Percentiles rank a stretch among this genome's conserved stretches.
These are phyloP conservation scores for Ceratocystiopsis minuta DNA, from an alignment of 2,329 filamentous ascomycete species.

Conservation along the genomic window DNA sequence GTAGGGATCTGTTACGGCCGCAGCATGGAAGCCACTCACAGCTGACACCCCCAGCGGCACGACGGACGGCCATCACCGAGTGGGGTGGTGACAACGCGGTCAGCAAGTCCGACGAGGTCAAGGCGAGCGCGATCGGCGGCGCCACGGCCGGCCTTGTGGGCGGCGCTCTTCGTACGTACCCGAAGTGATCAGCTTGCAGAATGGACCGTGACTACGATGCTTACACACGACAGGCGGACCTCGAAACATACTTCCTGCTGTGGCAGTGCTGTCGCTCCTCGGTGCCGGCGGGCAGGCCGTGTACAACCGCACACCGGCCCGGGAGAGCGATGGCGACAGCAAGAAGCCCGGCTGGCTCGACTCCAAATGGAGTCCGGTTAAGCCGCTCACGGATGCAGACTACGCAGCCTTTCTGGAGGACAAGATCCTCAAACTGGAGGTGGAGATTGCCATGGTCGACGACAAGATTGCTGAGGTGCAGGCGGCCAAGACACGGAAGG, in stretches of 20 bases:
- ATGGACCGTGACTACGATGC: neutral
- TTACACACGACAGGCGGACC: slow-evolving; percentile 25
- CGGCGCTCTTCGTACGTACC: slow-evolving; percentile 32
- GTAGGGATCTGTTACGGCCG: slow-evolving; percentile 23
- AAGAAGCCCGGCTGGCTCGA: slow-evolving; percentile 22
- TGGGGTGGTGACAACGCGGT: slow-evolving; percentile 33
- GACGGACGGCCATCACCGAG: slow-evolving; percentile 21
- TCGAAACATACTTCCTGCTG: slow-evolving; percentile 32
- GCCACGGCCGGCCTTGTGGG: slow-evolving; percentile 46
- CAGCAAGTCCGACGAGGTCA: slow-evolving; percentile 40
- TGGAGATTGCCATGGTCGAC: slow-evolving; percentile 62
- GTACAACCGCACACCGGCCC: slow-evolving; percentile 8
- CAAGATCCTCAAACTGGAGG: slow-evolving; percentile 52
- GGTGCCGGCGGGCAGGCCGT: slow-evolving; percentile 16
- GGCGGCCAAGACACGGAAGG: neutral
- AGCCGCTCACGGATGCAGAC: slow-evolving; percentile 48
- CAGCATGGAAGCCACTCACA: slow-evolving; percentile 17
- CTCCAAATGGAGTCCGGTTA: slow-evolving; percentile 58
- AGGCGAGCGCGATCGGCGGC: slow-evolving; percentile 53
- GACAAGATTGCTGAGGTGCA: slow-evolving; percentile 41
- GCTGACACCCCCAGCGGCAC: slow-evolving; percentile 21
- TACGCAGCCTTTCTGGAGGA: slow-evolving; percentile 54
- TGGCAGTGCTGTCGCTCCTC: slow-evolving; percentile 26
- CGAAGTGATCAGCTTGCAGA: neutral
- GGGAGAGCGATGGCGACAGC: neutral